A percentile compares a stretch with the other conserved stretches of the same genome.
Conservation (phyloP, 805 yeast species). For the Hanseniaspora nectarophila region DNA sequence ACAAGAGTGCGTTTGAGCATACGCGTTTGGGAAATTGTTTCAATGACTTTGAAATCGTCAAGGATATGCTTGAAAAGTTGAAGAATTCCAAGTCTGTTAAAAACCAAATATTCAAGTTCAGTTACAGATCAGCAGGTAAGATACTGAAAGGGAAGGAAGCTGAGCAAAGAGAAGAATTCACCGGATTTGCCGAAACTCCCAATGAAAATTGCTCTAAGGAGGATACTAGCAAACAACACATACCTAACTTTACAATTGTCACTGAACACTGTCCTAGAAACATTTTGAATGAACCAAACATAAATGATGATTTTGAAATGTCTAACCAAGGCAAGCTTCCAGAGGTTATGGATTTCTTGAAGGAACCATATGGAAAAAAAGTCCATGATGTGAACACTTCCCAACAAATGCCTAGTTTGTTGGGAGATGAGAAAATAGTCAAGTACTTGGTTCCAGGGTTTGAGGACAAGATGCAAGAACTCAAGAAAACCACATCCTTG, state of each 20-base stretch:
- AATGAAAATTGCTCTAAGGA: too few relatives aligned
- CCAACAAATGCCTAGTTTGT: slow-evolving; percentile 13
- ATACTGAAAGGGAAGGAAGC: neutral
- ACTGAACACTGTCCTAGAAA: slow-evolving; percentile 14
- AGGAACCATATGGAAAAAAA: neutral
- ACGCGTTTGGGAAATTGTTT: neutral
- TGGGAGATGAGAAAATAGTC: slow-evolving; percentile 14
- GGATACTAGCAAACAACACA: neutral
- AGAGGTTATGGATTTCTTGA: neutral
- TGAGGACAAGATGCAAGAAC: neutral
- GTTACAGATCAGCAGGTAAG: neutral
- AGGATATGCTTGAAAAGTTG: neutral
- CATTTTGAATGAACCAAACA: slow-evolving; percentile 13
- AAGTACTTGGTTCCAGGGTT: slow-evolving; percentile 14
- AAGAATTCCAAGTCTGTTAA: neutral
- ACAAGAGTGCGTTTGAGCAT: neutral
- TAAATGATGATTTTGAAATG: neutral
- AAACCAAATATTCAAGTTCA: slow-evolving; percentile 12
- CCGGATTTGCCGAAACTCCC: too few relatives aligned
- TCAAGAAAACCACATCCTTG: neutral
- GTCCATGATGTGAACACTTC: neutral
- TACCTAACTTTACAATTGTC: slow-evolving; percentile 11
- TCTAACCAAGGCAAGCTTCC: neutral
- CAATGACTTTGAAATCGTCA: neutral
- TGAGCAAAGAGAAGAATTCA: too few relatives aligned